Percentiles rank a stretch among this genome's conserved stretches.
Conservation (phyloP, 805 yeast species). For the Wickerhamiella sorbophila region DNA sequence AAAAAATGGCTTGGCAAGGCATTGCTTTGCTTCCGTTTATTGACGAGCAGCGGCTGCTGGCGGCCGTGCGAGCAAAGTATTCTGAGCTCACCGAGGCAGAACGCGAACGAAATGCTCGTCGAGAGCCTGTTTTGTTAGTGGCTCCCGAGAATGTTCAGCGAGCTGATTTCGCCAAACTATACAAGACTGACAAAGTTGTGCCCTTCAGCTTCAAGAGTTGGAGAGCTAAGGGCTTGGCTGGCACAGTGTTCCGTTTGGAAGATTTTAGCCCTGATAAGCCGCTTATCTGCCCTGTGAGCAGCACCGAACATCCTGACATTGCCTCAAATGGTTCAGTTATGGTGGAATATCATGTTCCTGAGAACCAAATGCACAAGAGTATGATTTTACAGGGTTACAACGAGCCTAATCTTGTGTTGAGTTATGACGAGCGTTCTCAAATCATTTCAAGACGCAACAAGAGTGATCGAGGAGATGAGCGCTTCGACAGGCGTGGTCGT, state of each 20-base stretch:
- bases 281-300: conserved; percentile 30
- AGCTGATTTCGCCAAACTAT: conserved; percentile 28
- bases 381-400: conserved; percentile 72
- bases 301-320: conserved; percentile 31
- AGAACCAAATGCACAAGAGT: conserved; percentile 47
- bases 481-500: conserved; percentile 17
- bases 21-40: conserved; percentile 87
- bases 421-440: conserved; percentile 53
- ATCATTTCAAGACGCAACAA: conserved; percentile 27
- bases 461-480: conserved; percentile 21
- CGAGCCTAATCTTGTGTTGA: conserved; percentile 45
- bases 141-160: conserved; percentile 47
- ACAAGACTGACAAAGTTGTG: conserved; percentile 26
- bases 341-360: conserved; percentile 48
- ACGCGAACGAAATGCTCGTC: conserved; percentile 53
- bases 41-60: conserved; percentile 60
- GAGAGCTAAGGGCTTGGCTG: conserved; percentile 24
- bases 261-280: conserved; percentile 27
- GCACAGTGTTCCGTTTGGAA: conserved; percentile 19
- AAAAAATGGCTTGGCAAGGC: conserved; percentile 95
- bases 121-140: conserved; percentile 53
- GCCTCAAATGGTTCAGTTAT: conserved; percentile 31
- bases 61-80: conserved; percentile 56
- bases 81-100: conserved; percentile 55
- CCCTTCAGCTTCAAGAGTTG: conserved; percentile 13